Evolutionary conservation across 176 grass and related monocot genomes (phyloP), one percentile per base, ranked within the genome.

Genomic region (Panicum miliaceum): DNA sequence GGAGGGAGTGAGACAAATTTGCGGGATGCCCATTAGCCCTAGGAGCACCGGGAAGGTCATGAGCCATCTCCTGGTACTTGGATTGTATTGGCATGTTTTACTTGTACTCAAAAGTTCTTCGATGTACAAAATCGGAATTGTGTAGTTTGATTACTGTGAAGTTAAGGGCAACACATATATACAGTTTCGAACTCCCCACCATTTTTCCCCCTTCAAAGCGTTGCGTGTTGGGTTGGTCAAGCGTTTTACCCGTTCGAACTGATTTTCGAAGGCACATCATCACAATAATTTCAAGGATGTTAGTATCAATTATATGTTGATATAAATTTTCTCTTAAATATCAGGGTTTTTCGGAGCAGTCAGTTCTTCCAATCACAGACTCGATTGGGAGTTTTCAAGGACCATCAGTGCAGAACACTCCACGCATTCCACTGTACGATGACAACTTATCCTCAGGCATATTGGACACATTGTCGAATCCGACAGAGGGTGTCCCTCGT

Each of bases 311-410:
- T 72, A 64, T 16, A 52, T 71, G 25, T n/a, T 71, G 20, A 13
- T 86, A 14, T 43, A 3, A 41, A 32, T 20, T 43, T 64, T 34
- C 23, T 53, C 0, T 59, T 27, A 20, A 42, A 42, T 80, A 69
- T 42, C 53, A 94, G 90, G 85, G n/a, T 27, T 88, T 86, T 75
- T 88, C 85, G 3, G 84, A 73, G 75, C 85, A 83, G 56, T 76
- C 82, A 20, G 46, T 71, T 63, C 77, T 84, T 19, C 87, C 82
- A 81, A 48, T 63, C 41, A 68, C 82, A 77, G 90, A 84, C 45
- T 83, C 85, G 0, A 5, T 58, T 3, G 76, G 80, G 77, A 66
- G 64, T 85, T 74, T 78, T 82, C 84, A 83, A 89, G 84, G 61
- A 76, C 73, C 87, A n/a, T 53, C 73, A 25, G 66, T 82, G 77